Conservation (phyloP, 495 filamentous ascomycete genomes). For the Jackrogersella multiformis region DNA sequence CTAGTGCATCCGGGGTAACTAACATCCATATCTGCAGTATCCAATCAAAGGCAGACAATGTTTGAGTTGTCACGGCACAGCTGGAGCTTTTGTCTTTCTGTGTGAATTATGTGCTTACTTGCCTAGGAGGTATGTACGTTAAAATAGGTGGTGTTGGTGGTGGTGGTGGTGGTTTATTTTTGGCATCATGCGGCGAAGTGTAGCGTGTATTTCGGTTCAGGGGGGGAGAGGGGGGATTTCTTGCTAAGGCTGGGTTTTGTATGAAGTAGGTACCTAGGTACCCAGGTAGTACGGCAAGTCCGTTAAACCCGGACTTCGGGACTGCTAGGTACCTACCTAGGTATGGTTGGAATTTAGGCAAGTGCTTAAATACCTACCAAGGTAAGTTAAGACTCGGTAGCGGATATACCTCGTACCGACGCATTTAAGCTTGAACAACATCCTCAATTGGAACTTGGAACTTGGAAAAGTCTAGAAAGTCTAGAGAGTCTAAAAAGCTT, state of each 20-base stretch:
- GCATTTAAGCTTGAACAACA: slow-evolving; percentile 18
- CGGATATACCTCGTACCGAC: slow-evolving; percentile 23
- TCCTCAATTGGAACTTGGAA: too few species aligned
- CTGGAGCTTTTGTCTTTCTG: neutral
- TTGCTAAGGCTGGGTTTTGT: neutral
- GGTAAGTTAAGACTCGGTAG: slow-evolving; percentile 5
- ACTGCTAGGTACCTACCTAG: too few species aligned
- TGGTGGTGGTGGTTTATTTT: slow-evolving; percentile 28
- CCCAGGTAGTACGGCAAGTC: slow-evolving; percentile 7
- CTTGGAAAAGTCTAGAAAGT: too few species aligned
- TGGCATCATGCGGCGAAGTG: slow-evolving; percentile 33
- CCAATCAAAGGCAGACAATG: neutral
- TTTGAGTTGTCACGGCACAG: neutral
- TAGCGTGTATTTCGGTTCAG: neutral
- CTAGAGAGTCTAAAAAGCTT: too few species aligned
- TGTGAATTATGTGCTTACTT: slow-evolving; percentile 20
- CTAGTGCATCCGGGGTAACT: neutral
- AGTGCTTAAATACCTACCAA: too few species aligned
- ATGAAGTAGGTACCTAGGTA: too few species aligned
- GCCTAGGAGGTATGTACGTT: too few species aligned
- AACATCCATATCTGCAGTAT: neutral
- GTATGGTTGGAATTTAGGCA: too few species aligned
- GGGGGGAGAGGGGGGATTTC: too few species aligned
- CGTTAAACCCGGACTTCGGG: slow-evolving; percentile 14
- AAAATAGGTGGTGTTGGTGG: too few species aligned